Base-by-base conservation (phyloP, 164 flowering plant genomes). In the Magnolia sinica region DNA sequence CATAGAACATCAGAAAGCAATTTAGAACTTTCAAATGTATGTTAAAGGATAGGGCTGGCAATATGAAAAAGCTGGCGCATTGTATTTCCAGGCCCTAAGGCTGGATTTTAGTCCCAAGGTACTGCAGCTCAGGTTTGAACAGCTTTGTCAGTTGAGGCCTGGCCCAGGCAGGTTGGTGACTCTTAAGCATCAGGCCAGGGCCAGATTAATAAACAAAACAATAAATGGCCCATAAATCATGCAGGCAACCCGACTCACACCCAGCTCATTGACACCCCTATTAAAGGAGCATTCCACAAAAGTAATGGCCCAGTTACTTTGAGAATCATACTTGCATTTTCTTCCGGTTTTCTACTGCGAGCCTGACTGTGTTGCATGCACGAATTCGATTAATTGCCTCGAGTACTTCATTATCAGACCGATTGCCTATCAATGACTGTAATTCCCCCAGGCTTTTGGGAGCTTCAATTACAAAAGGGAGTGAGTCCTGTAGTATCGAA, bases 331-430 rank as follows among this genome's bases (percentile, higher is more conserved):
- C 98, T 82, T 93, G 99, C 87, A 93, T 94, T 78, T 96, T 96
- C 90, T 86, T 91, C 76, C 94, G 87, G 82, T 96, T 94, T 82
- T 91, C 98, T 63, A 87, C 93, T 8, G 93, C 93, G 76, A 91
- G 87, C 51, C 79, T 78, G 76, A 94, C 90, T 58, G 97, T 89
- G 88, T 91, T 94, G 79, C 82, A 86, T 50, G 79, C 80, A 37
- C 97, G 91, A 69, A 94, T 94, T 76, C 98, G 86, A 80, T 78
- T 80, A 70, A 94, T 87, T 64, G 91, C 91, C 83, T 87, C 88
- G 78, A 88, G 29, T 68, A 89, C 81, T 74, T 92, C 89, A 51
- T 72, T 83, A 79, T 90, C 87, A 64, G 95, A 87, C 72, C 86
- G 77, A 77, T 85, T 84, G n/a, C 89, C 87, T 73, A 94, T 51